phyloP scores from a whole-genome alignment of 805 yeast species.

The Pichia eremophila region DNA sequence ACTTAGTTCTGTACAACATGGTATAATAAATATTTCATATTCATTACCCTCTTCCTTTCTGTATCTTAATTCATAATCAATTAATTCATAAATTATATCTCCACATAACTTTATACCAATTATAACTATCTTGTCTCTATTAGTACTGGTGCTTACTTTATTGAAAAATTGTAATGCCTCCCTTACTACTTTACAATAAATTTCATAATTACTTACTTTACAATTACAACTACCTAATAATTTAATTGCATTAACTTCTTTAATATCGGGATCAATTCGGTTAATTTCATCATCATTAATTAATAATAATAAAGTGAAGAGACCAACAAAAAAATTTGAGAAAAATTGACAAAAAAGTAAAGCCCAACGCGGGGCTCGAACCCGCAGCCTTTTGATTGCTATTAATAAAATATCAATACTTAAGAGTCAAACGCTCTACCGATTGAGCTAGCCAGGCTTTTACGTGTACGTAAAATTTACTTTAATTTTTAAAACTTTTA shows the following conservation, averaged over 20 bases:
- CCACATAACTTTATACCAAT: slow-evolving; percentile 22
- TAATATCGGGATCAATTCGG: not conserved
- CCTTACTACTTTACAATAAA: not conserved
- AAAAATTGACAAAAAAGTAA: not conserved
- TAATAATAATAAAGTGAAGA: too few relatives aligned
- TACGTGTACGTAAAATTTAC: too few relatives aligned
- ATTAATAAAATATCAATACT: not conserved
- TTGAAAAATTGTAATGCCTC: not conserved
- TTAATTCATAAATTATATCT: slow-evolving; percentile 14
- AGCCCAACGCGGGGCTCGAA: slow-evolving; percentile 12
- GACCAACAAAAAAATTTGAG: not conserved
- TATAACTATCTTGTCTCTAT: slow-evolving; percentile 1
- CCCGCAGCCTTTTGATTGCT: slow-evolving; percentile 12
- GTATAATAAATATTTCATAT: not conserved
- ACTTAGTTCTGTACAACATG: not conserved
- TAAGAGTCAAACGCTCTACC: slow-evolving; percentile 12
- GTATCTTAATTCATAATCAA: slow-evolving; percentile 8
- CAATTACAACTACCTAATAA: not conserved
- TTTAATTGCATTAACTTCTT: not conserved
- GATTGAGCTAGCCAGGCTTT: slow-evolving; percentile 12
- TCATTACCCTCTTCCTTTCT: not conserved
- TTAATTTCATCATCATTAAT: slow-evolving; percentile 9
- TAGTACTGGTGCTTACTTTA: not conserved
- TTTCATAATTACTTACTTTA: not conserved
- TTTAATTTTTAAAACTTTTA: too few relatives aligned